Conservation (phyloP, 768 basidiomycete genomes). For the Panus rudis region DNA sequence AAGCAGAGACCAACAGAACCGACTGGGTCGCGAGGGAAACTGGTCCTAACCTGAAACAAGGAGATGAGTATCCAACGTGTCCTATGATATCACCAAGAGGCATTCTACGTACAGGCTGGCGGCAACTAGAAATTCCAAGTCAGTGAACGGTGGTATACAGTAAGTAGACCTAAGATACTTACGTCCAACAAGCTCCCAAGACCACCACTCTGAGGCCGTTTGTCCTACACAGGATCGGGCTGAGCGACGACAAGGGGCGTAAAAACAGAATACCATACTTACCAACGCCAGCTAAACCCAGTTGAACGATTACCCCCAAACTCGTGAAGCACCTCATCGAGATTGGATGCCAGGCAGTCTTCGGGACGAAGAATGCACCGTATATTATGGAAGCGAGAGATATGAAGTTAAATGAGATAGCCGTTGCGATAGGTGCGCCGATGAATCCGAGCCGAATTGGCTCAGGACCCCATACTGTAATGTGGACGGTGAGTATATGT, state of each 20-base stretch:
- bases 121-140: conserved; percentile 31
- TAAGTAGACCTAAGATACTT: conserved; percentile 16
- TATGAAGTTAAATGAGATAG: conserved; percentile 85
- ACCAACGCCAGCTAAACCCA: conserved; percentile 82
- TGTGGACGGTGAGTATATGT: neutral
- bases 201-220: conserved; percentile 93
- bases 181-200: conserved; percentile 80
- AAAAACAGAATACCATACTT: conserved; percentile 12
- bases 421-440: conserved; percentile 88
- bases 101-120: conserved; percentile 39
- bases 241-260: neutral
- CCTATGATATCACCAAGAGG: neutral
- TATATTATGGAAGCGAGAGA: conserved; percentile 54
- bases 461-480: conserved; percentile 74
- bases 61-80: neutral
- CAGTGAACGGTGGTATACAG: neutral
- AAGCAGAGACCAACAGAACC: conserved; percentile 70
- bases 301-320: conserved; percentile 59
- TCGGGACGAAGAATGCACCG: conserved; percentile 53
- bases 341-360: conserved; percentile 80
- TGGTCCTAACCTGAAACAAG: conserved; percentile 57
- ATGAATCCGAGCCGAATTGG: conserved; percentile 79
- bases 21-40: conserved; percentile 83
- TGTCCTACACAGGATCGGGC: conserved; percentile 39
- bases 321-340: conserved; percentile 55